These are phyloP conservation scores for Kwoniella bestiolae DNA, from an alignment of 768 basidiomycete species.

Conservation along the genomic window DNA sequence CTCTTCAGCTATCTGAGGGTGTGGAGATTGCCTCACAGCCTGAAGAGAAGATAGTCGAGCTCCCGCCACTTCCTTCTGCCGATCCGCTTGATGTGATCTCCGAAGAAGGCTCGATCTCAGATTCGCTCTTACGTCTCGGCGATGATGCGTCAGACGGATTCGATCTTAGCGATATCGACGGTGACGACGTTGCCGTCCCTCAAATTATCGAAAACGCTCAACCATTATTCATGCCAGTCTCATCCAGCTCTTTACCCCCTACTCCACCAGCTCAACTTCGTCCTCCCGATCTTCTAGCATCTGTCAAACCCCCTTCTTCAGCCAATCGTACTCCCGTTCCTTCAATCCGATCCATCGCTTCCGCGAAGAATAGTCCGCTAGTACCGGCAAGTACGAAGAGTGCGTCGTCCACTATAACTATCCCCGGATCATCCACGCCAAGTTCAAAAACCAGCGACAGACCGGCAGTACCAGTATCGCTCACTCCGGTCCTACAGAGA, in stretches of 20 bases:
- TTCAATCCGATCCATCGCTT: neutral
- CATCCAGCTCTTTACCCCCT: neutral
- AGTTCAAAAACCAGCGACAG: slow-evolving; percentile 1
- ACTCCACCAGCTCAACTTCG: neutral
- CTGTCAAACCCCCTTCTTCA: neutral
- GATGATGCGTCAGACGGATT: neutral
- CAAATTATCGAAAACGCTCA: neutral
- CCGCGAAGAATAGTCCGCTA: neutral
- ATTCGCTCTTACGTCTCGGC: slow-evolving; percentile 1
- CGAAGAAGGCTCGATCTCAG: slow-evolving; percentile 7
- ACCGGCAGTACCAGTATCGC: slow-evolving; percentile 3
- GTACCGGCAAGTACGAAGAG: slow-evolving; percentile 4
- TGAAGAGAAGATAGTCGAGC: neutral
- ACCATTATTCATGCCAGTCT: neutral
- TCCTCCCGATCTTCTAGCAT: slow-evolving; percentile 4
- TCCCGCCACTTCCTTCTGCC: neutral
- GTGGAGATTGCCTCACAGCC: slow-evolving; percentile 24
- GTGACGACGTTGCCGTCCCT: neutral
- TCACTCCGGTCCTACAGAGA: slow-evolving; percentile 6
- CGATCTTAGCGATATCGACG: neutral
- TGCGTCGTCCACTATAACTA: neutral
- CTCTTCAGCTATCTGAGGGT: slow-evolving; percentile 15
- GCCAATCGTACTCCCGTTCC: neutral
- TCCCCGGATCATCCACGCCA: neutral
- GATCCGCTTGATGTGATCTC: slow-evolving; percentile 4